Conservation (phyloP, 345 rosid species). For the Rhizophora mangle region DNA sequence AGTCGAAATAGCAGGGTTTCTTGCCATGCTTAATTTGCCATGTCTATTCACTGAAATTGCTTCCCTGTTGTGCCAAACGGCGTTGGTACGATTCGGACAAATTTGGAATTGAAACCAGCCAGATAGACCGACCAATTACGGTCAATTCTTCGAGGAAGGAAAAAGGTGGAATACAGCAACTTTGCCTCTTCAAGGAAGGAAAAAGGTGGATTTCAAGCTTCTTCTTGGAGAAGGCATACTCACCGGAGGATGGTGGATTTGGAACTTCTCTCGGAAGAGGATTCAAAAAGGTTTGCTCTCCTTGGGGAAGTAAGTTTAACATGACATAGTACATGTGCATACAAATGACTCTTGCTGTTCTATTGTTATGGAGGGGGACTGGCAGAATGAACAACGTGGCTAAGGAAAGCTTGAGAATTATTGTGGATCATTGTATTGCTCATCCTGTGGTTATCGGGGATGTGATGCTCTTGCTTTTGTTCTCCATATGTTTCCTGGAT, state of each 20-base stretch:
- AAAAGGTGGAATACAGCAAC: slow-evolving; percentile 34
- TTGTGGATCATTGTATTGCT: background rate
- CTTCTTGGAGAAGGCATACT: too few species aligned
- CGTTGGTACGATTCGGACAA: too few species aligned
- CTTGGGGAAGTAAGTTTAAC: slow-evolving; percentile 34
- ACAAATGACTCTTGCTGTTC: background rate
- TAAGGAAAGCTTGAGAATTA: slow-evolving; percentile 2
- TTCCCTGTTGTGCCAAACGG: background rate
- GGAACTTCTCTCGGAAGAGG: slow-evolving; percentile 36
- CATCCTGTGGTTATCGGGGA: too few species aligned
- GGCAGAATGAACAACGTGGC: background rate
- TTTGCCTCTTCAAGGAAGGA: slow-evolving; percentile 35
- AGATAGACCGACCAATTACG: too few species aligned
- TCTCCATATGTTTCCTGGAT: background rate
- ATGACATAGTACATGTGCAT: background rate
- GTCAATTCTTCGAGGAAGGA: slow-evolving; percentile 28
- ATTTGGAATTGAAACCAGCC: too few species aligned
- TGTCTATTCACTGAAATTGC: background rate
- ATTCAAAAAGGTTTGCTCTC: slow-evolving; percentile 48
- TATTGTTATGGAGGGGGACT: background rate
- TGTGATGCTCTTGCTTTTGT: background rate
- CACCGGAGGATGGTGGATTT: too few species aligned
- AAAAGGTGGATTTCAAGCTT: slow-evolving; percentile 33
- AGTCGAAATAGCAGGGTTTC: slow-evolving; percentile 36
- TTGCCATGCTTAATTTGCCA: background rate